Evolutionary conservation across 2,329 filamentous ascomycete genomes (phyloP), one percentile per base, ranked within the genome.

Genomic region (Pseudocercospora musae): DNA sequence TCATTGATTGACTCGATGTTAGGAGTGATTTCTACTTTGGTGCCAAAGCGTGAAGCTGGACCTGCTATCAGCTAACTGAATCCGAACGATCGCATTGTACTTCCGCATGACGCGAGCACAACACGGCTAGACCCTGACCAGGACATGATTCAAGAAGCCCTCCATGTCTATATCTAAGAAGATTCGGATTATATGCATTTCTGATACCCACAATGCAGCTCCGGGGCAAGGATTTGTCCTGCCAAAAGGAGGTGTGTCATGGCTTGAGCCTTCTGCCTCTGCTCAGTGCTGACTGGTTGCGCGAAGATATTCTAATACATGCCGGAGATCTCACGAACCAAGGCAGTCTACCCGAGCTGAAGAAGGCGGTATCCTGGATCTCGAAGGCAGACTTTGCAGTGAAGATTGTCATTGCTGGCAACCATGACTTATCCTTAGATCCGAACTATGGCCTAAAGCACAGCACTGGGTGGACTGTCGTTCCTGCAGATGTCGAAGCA

Each of bases 291-390:
- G 21, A 52, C 89, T 1, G 72, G 82, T 18, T 20, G 81, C 78
- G 78, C 4, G 82, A 83, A 13, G 89, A 93, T 72, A 84, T 93
- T 8, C 80, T 93, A 33, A 87, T 92, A 55, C 89, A 92, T 71
- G 89, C 89, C 1, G 89, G 90, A 6, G 90, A 93, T 72, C 75
- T 93, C 67, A 91, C 89, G 3, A 92, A 91, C 72, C 86, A 89
- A 71, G 90, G 90, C 15, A 87, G 78, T 57, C 75, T 77, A 54
- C 62, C 73, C 13, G 84, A 86, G 69, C 78, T 92, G 18, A 81
- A 83, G 55, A 87, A 83, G 69, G 82, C 85, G 0, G 79, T 89
- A 0, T 76, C 80, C 20, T 93, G 89, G 89, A 79, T 92, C 7
- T 85, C 89, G 66, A 82, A 82, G 58, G 82, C 87, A 3, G 81